Evolutionary conservation across 192 early-diverging fungal species (phyloP).

Genomic region (Backusella australiensis): DNA sequence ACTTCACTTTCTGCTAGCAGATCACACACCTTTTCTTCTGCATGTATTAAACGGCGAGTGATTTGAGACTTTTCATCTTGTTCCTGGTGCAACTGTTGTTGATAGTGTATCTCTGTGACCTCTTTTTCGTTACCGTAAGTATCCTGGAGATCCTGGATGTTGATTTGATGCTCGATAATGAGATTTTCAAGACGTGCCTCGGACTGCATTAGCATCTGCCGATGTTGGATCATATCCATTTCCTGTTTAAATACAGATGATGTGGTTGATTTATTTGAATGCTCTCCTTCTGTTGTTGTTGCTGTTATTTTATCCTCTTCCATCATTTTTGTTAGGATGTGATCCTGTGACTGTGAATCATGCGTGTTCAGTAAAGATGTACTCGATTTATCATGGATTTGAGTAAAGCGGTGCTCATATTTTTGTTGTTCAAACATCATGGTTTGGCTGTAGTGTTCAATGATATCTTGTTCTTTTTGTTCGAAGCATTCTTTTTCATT

Average conservation of each 20-base stretch:
- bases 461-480: neutral
- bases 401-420: neutral
- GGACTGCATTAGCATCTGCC: slow-evolving; percentile 12
- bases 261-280: neutral
- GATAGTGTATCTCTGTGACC: neutral
- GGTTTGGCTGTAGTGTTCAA: neutral
- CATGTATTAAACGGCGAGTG: neutral
- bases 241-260: neutral
- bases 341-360: neutral
- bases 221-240: slow-evolving; percentile 6
- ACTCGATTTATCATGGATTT: neutral
- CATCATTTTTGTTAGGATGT: neutral
- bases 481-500: neutral
- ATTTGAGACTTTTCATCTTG: neutral
- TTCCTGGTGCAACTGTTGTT: neutral
- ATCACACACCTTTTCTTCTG: neutral
- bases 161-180: slow-evolving; percentile 6
- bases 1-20: neutral
- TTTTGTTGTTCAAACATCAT: neutral
- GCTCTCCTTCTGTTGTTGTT: neutral
- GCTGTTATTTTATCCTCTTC: neutral
- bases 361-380: neutral
- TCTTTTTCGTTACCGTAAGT: slow-evolving; percentile 5
- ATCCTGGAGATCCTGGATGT: neutral
- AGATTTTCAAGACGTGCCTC: slow-evolving; percentile 19